phyloP scores from a whole-genome alignment of 305 asterid species.

The Euphrasia arctica region DNA sequence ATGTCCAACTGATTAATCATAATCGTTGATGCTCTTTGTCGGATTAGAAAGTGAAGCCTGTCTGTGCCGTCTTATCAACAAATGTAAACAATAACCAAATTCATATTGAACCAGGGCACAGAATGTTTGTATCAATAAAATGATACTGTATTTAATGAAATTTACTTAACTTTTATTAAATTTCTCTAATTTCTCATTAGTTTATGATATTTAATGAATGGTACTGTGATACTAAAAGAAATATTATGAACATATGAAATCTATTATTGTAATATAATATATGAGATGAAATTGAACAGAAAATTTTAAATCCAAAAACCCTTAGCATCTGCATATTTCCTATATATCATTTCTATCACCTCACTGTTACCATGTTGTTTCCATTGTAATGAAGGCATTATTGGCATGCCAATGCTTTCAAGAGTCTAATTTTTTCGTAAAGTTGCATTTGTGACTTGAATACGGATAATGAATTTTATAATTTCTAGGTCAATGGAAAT shows the following conservation, averaged over 20 bases:
- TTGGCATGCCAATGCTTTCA: slow-evolving; percentile 11
- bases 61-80: no score
- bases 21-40: no score
- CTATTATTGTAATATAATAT: no score
- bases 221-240: no score
- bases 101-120: not conserved
- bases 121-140: not conserved
- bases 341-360: no score
- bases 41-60: no score
- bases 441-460: slow-evolving; percentile 17
- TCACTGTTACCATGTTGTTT: not conserved
- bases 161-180: not conserved
- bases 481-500: slow-evolving; percentile 65
- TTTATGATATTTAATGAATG: not conserved
- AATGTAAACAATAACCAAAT: no score
- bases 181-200: not conserved
- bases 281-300: no score
- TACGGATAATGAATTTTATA: slow-evolving; percentile 23
- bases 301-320: no score
- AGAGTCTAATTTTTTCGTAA: slow-evolving; percentile 8
- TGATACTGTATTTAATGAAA: not conserved
- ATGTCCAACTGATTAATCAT: no score
- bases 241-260: no score
- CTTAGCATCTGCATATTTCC: no score
- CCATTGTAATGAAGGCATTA: slow-evolving; percentile 1